A percentile compares a stretch with the other conserved stretches of the same genome.
phyloP scores from a whole-genome alignment of 2,329 filamentous ascomycete genomes.

The Aspergillus costaricaensis region DNA sequence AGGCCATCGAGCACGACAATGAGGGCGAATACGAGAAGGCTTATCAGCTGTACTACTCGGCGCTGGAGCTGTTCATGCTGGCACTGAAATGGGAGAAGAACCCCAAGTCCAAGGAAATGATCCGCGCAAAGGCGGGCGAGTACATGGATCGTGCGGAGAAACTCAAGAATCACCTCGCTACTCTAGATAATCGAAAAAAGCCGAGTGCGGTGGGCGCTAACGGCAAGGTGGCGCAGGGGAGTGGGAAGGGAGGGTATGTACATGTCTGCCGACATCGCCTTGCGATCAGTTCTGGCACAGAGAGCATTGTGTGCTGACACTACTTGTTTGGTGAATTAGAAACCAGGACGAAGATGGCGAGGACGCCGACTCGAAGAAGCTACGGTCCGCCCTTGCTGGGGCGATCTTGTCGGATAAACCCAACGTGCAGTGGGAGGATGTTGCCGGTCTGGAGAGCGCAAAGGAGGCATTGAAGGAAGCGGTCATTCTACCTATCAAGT shows the following conservation, averaged over 20 bases:
- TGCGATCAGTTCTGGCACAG: not conserved
- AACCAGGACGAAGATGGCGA: constrained; percentile 66
- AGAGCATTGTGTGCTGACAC: not conserved
- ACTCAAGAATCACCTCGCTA: constrained; percentile 84
- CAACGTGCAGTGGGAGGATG: constrained; percentile 97
- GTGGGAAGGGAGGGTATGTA: constrained; percentile 58
- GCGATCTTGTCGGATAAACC: constrained; percentile 94
- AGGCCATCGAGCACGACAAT: constrained; percentile 95
- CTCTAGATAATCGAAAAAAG: constrained; percentile 57
- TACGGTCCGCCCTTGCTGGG: constrained; percentile 84
- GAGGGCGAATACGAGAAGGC: constrained; percentile 96
- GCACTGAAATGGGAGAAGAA: constrained; percentile 99
- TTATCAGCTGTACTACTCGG: constrained; percentile 92
- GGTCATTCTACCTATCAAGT: constrained; percentile 96
- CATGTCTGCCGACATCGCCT: constrained; percentile 3
- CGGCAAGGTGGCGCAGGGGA: constrained; percentile 53
- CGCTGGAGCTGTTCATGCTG: constrained; percentile 97
- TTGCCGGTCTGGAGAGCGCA: constrained; percentile 87
- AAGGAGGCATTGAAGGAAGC: constrained; percentile 98
- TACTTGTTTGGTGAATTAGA: constrained; percentile 19
- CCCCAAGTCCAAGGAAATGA: constrained; percentile 94
- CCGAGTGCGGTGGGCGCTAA: constrained; percentile 55
- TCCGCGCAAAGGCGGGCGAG: constrained; percentile 88
- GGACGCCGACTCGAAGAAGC: constrained; percentile 93
- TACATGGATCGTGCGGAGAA: constrained; percentile 99